Percentiles rank a stretch among this genome's conserved stretches.
Conservation (phyloP, 129 eudicot genomes). For the Flaveria sonorensis region DNA sequence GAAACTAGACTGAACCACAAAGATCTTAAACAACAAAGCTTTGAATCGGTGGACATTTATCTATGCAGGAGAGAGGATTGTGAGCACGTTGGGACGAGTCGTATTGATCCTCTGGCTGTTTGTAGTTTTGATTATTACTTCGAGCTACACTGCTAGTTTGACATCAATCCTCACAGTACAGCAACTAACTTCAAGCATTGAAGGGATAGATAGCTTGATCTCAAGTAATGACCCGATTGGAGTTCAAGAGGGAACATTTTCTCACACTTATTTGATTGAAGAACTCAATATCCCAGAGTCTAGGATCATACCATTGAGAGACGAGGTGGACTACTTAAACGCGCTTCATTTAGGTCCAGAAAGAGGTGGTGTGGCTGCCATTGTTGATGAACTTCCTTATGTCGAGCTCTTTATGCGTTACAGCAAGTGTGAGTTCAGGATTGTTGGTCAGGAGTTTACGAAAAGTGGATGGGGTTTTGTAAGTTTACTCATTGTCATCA, state of each 20-base stretch:
- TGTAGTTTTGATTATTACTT: slow-evolving; percentile 65
- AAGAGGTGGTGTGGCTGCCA: slow-evolving; percentile 69
- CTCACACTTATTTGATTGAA: slow-evolving; percentile 47
- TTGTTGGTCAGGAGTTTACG: slow-evolving; percentile 68
- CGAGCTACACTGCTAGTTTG: slow-evolving; percentile 86
- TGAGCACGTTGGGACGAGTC: slow-evolving; percentile 62
- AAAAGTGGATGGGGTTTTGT: slow-evolving; percentile 88
- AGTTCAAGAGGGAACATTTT: slow-evolving; percentile 75
- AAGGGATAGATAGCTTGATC: slow-evolving; percentile 64
- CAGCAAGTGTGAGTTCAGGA: slow-evolving; percentile 51
- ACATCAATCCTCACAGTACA: slow-evolving; percentile 79
- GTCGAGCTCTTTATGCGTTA: slow-evolving; percentile 57
- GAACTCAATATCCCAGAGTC: slow-evolving; percentile 58
- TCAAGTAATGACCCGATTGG: slow-evolving; percentile 63
- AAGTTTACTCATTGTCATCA: slow-evolving; percentile 8
- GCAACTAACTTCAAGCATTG: slow-evolving; percentile 52
- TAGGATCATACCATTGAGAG: slow-evolving; percentile 51
- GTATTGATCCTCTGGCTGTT: slow-evolving; percentile 72
- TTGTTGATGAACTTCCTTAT: slow-evolving; percentile 75
- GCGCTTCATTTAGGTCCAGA: slow-evolving; percentile 59
- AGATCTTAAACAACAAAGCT: background rate
- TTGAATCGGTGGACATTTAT: slow-evolving; percentile 13
- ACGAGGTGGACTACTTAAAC: slow-evolving; percentile 44
- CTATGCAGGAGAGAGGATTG: slow-evolving; percentile 63
- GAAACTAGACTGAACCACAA: background rate